phyloP scores from a whole-genome alignment of 1,284 basidiomycete species.

The Irpex sp. region DNA sequence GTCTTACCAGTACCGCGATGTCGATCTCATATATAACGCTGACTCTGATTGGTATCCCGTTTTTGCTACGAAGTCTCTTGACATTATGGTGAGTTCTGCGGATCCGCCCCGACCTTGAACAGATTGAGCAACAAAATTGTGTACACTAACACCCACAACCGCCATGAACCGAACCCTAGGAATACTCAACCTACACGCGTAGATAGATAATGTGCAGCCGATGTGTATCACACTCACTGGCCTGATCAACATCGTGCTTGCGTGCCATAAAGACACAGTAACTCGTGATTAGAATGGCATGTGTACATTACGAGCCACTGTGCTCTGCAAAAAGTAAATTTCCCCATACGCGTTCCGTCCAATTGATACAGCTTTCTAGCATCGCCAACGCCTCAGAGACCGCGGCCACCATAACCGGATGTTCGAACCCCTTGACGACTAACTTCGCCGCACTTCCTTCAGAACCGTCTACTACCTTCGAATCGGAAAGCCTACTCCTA shows the following conservation, averaged over 20 bases:
- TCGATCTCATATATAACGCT: too few relatives aligned
- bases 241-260: too few relatives aligned
- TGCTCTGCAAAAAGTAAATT: constrained; percentile 22
- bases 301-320: background rate
- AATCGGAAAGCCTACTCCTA: background rate
- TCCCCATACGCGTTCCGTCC: constrained; percentile 40
- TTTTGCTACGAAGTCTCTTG: too few relatives aligned
- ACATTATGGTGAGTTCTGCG: background rate
- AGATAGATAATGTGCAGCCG: too few relatives aligned
- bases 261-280: too few relatives aligned
- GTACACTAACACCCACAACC: background rate
- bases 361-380: constrained; percentile 32
- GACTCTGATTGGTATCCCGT: too few relatives aligned
- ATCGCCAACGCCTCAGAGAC: constrained; percentile 28
- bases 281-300: too few relatives aligned
- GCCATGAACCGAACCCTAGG: background rate
- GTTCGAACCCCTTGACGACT: constrained; percentile 46
- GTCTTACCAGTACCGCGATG: too few relatives aligned
- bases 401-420: constrained; percentile 33
- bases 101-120: background rate
- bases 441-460: constrained; percentile 9
- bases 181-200: too few relatives aligned
- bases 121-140: background rate
- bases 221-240: too few relatives aligned
- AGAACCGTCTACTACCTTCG: background rate